Percentiles rank a stretch among this genome's conserved stretches.
phyloP scores from a whole-genome alignment of 805 yeast species.

The Zygoascus flipseniorum region DNA sequence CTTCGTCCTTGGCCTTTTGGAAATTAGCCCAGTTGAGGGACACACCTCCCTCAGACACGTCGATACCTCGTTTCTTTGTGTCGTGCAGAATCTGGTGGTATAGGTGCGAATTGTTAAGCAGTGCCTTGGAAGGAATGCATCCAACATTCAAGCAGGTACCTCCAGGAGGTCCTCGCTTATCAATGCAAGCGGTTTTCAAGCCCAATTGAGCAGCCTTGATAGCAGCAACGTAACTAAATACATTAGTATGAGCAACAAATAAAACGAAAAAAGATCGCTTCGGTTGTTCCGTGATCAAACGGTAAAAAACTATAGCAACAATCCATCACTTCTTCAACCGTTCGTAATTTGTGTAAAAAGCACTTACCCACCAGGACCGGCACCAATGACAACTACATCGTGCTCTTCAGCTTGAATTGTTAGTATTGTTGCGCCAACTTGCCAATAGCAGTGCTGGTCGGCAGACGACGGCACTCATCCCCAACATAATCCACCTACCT shows the following conservation, averaged over 20 bases:
- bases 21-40: slow-evolving; percentile 65
- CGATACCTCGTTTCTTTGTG: slow-evolving; percentile 82
- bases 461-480: not conserved
- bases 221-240: slow-evolving; percentile 73
- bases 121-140: slow-evolving; percentile 95
- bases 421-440: not conserved
- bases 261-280: not conserved
- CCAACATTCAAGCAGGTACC: slow-evolving; percentile 99
- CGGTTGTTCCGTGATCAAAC: not conserved
- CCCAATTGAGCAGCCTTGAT: slow-evolving; percentile 98
- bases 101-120: slow-evolving; percentile 88
- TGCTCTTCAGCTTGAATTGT: slow-evolving; percentile 40
- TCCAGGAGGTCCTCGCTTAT: slow-evolving; percentile 92
- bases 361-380: slow-evolving; percentile 89
- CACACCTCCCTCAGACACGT: slow-evolving; percentile 50
- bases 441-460: not conserved
- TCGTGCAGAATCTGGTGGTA: slow-evolving; percentile 86
- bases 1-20: slow-evolving; percentile 86
- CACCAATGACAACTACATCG: slow-evolving; percentile 93
- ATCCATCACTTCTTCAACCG: too few relatives aligned
- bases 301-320: not conserved
- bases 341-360: not conserved
- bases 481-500: slow-evolving; percentile 9
- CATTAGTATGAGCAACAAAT: not conserved
- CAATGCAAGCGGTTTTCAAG: slow-evolving; percentile 89